Conservation (phyloP, 2,329 filamentous ascomycete species). For the Cytospora chrysosperma region DNA sequence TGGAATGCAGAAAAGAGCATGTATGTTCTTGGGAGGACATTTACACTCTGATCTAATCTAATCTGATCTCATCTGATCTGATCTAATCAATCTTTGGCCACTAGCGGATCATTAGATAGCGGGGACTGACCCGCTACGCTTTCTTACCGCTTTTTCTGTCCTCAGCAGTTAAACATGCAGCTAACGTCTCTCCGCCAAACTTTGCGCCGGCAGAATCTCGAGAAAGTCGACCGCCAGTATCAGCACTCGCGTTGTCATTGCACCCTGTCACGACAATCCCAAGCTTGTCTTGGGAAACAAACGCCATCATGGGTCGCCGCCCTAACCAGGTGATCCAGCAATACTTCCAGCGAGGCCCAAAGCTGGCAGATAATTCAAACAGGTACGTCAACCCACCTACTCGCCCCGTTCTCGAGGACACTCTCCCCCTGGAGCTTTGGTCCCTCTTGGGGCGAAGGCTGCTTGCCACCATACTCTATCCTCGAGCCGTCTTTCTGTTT, state of each 20-base stretch:
- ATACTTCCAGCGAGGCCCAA: conserved; percentile 83
- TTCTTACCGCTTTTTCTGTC: conserved; percentile 15
- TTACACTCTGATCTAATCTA: too few relatives aligned
- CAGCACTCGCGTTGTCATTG: background rate
- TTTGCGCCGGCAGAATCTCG: conserved; percentile 18
- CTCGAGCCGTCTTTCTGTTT: background rate
- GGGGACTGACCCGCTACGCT: background rate
- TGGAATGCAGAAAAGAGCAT: too few relatives aligned
- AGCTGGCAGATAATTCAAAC: conserved; percentile 86
- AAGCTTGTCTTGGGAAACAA: conserved; percentile 16
- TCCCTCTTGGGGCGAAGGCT: background rate
- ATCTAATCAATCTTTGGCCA: conserved; percentile 6
- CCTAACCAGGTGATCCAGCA: conserved; percentile 83
- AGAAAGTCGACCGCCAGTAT: conserved; percentile 11
- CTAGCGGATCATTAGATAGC: background rate
- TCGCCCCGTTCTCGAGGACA: background rate
- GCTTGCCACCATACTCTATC: background rate
- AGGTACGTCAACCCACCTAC: conserved; percentile 67
- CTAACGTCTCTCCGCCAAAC: conserved; percentile 13
- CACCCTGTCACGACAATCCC: background rate
- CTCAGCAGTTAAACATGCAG: background rate
- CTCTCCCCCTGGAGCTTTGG: background rate
- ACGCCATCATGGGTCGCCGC: conserved; percentile 68
- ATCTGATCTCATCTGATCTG: background rate
- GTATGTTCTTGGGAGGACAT: background rate